Base-by-base conservation (phyloP, 768 basidiomycete genomes). In the Coprinopsis marcescibilis region DNA sequence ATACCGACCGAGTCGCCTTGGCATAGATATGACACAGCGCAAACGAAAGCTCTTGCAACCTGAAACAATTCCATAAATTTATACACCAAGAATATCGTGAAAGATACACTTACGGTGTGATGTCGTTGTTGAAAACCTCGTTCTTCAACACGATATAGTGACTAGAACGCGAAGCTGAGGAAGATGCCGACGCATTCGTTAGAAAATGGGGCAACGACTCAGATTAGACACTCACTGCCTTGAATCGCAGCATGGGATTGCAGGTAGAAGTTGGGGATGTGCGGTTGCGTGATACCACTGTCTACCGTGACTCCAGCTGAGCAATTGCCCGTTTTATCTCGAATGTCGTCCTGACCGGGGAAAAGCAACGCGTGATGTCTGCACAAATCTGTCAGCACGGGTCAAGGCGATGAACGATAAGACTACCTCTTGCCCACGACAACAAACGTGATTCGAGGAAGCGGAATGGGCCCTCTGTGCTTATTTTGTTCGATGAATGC, bases 361-460 rank as follows among this genome's bases (percentile, higher is more conserved):
- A 60, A 62, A 26, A 62, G 54, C n/a, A 60, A 55, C 3, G 57
- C 72, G 13, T 55, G 58, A 35, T 64, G 62, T 1, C 63, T 64
- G 21, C 4, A 34, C 3, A 26, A 42, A 1, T 45, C 14, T 33
- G 21, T 7, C 30, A 33, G 15, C 43, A 45, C 5, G 3, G 17
- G 30, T 19, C 35, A 14, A 27, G 19, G 41, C 26, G 15, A 48
- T 74, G 74, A 60, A 79, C 59, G 78, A 77, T 4, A 73, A 64
- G 7, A 75, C 80, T 79, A 83, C 41, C 81, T 64, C 58, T 85
- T 85, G 1, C 76, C 78, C 5, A 85, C 83, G 14, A 82, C 68
- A 12, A 85, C 71, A 53, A 74, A 82, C 0, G 75, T 73, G 0
- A 85, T 15, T 1, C 58, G 62, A 0, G 80, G 78, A 17, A 21